Base-by-base conservation (phyloP, 768 basidiomycete species). In the Piloderma croceum region DNA sequence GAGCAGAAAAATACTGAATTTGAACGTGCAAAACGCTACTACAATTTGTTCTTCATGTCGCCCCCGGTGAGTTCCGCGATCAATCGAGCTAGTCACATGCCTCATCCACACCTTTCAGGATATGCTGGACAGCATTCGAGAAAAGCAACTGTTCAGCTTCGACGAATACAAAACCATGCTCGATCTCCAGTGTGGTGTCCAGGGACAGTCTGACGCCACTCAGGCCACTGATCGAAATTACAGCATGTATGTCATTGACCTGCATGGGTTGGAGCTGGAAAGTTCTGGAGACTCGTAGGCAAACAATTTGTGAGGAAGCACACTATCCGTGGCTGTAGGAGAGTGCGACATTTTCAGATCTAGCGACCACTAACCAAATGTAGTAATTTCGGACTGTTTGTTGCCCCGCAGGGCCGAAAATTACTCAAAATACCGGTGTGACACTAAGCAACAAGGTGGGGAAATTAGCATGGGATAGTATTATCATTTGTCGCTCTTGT, bases 131-230 rank as follows among this genome's bases (percentile, higher is more conserved):
- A 63, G 71, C 9, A 77, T 90, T 39, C 78, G 81, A 20, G 49
- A 67, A 35, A 69, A 72, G 47, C 77, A 76, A 46, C 61, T 61
- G 27, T 97, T 90, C 65, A 77, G 73, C 4, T 94, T 96, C 49
- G 92, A 94, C 49, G 89, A 97, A 55, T 97, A 94, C 62, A 87
- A 91, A 58, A 75, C 77, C 6, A 91, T 98, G 72, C 72, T 97
- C 35, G 84, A 81, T 51, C 71, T 97, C 25, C 90, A 90, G 51
- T 94, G 91, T 55, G 88, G 87, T 12, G 78, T 91, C 24, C 62
- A 67, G 10, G 72, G 70, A 15, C 76, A 78, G 24, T 64, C 65
- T 17, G 74, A 65, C 15, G 67, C 60, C 15, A 60, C 70, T 24
- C 75, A 72, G 47, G 76, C 81, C 6, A 54, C 60, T 2, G 81